Evolutionary conservation across 139 green algal genomes (phyloP).

Genomic region (Nannochloris sp.): DNA sequence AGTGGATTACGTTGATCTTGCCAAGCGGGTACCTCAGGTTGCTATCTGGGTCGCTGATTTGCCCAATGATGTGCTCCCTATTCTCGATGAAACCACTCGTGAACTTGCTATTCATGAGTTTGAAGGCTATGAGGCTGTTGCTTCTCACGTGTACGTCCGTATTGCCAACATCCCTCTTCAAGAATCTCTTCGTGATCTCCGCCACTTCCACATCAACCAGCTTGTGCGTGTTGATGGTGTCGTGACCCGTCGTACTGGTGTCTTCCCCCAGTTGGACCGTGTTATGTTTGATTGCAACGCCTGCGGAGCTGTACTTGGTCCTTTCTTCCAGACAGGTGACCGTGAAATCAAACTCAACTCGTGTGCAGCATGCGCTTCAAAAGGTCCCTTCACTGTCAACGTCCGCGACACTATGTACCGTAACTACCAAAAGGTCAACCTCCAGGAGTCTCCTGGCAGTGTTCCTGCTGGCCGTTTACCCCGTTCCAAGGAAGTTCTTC

Average conservation of each 20-base stretch:
- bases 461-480: conserved; percentile 91
- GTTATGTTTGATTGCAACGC: conserved; percentile 88
- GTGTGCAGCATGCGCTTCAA: conserved; percentile 81
- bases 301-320: conserved; percentile 82
- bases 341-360: conserved; percentile 67
- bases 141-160: conserved; percentile 74
- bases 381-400: conserved; percentile 88
- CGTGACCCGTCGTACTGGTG: conserved; percentile 88
- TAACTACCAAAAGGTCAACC: conserved; percentile 98
- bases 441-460: conserved; percentile 91
- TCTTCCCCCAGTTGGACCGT: conserved; percentile 93
- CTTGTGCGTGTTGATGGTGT: conserved; percentile 86
- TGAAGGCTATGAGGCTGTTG: conserved; percentile 29
- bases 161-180: conserved; percentile 75
- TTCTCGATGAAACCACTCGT: conserved; percentile 59
- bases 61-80: conserved; percentile 66
- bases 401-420: conserved; percentile 88
- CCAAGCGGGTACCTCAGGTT: conserved; percentile 40
- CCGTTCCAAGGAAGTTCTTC: conserved; percentile 92
- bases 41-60: conserved; percentile 78
- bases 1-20: conserved; percentile 81
- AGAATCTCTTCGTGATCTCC: conserved; percentile 90
- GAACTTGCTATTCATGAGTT: conserved; percentile 50
- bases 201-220: conserved; percentile 78
- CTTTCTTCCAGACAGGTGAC: conserved; percentile 71